phyloP scores from a whole-genome alignment of 208 protist genomes.

The Angomonas deanei region DNA sequence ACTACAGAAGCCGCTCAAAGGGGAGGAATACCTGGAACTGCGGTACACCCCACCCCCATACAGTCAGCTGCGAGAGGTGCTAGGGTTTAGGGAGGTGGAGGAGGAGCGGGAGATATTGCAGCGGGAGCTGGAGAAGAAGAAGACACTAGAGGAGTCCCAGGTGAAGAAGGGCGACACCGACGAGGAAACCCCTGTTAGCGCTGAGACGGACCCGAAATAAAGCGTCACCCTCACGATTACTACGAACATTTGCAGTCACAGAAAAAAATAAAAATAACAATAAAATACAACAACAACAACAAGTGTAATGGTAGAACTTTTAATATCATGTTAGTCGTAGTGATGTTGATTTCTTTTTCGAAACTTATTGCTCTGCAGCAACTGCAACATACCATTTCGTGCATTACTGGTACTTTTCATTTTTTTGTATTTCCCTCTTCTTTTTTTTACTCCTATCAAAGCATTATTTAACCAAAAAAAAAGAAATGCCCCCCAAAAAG shows the following conservation, averaged over 20 bases:
- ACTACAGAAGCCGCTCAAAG: constrained; percentile 77
- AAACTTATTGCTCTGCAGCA: no score
- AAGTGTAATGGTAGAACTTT: background rate
- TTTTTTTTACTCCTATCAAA: background rate
- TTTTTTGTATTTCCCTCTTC: no score
- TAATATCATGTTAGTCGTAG: no score
- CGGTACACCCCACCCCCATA: constrained; percentile 88
- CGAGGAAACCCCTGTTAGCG: background rate
- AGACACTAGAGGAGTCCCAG: background rate
- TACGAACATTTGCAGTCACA: background rate
- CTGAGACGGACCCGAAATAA: background rate
- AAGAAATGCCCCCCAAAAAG: background rate
- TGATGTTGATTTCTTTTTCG: no score
- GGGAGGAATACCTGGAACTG: constrained; percentile 76
- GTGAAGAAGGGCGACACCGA: background rate
- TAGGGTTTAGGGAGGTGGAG: background rate
- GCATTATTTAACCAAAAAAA: background rate
- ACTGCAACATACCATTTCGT: no score
- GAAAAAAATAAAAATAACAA: background rate
- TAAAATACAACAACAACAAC: background rate
- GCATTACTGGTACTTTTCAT: no score
- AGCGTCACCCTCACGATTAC: background rate
- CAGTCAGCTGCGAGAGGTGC: constrained; percentile 25
- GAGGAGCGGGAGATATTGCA: background rate
- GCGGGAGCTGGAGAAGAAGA: constrained; percentile 6